phyloP scores from a whole-genome alignment of 2,329 filamentous ascomycete species.

The Tetracladium maxilliforme region DNA sequence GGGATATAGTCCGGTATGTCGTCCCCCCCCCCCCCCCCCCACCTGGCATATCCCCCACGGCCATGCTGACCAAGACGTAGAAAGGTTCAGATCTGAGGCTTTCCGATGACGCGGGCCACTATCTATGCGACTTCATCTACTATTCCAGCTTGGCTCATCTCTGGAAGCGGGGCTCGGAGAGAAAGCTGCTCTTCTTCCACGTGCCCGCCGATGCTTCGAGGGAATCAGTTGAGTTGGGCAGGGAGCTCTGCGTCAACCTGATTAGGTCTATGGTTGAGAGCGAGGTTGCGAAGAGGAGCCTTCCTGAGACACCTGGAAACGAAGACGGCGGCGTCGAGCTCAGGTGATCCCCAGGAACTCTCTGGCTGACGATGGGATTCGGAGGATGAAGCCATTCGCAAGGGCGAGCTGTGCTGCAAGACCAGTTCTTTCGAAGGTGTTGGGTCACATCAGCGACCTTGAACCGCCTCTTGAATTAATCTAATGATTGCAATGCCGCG shows the following conservation, averaged over 20 bases:
- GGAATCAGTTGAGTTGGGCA: constrained; percentile 28
- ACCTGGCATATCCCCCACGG: constrained; percentile 1
- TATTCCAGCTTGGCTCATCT: constrained; percentile 51
- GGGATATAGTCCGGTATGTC: constrained; percentile 29
- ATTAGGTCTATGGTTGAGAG: constrained; percentile 39
- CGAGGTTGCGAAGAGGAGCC: constrained; percentile 2
- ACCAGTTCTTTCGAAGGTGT: too few species aligned
- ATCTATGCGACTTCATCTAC: constrained; percentile 68
- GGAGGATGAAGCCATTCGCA: too few species aligned
- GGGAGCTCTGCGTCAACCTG: constrained; percentile 35
- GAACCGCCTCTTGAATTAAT: too few species aligned
- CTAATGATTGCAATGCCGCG: too few species aligned
- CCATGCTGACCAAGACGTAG: constrained; percentile 1
- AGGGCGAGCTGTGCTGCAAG: too few species aligned
- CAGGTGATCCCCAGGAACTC: too few species aligned
- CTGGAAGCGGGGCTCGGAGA: constrained; percentile 26
- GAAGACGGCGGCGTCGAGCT: too few species aligned
- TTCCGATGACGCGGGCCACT: constrained; percentile 57
- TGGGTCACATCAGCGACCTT: too few species aligned
- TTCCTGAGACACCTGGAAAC: too few species aligned
- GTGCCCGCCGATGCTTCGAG: constrained; percentile 47
- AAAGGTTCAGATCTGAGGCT: constrained; percentile 34
- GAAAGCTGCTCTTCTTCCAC: constrained; percentile 54
- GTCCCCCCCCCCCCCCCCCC: constrained; percentile 1
- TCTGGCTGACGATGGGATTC: too few species aligned